Base-by-base conservation (phyloP, 2,329 filamentous ascomycete species). In the Fonsecaea pedrosoi region DNA sequence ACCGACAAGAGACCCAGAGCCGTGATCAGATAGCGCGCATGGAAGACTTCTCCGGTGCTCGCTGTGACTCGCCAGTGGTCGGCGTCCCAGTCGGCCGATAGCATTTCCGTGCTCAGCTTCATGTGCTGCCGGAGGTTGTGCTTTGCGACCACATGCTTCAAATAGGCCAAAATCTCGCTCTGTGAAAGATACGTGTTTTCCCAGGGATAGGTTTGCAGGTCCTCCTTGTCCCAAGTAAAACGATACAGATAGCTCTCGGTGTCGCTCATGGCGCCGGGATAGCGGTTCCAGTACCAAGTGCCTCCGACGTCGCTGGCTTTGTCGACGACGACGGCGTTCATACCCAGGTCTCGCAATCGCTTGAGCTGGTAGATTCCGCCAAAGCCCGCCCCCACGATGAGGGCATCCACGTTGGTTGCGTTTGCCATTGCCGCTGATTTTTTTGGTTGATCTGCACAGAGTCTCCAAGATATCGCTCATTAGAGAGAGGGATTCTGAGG, bases 1-100 rank as follows among this genome's bases (percentile, higher is more conserved):
- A 85, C 87, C 1, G 86, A 83, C 0, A 87, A 82, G 18, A 82
- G 81, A 0, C 85, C 84, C 1, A 80, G 80, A 7, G 79, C 79
- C 4, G 79, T 75, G 25, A 86, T 69, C 2, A 86, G 75, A 68
- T 79, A 85, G 9, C 75, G 78, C 9, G 58, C 77, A 73, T 6
- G 74, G 77, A 25, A 77, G 79, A 9, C 53, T 70, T 13, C 70
- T 66, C 3, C 82, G 82, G 34, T 77, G 77, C 13, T 76, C 75
- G 0, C 80, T 81, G 4, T 74, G 8, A 86, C 70, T 0, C 72
- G 77, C 84, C 85, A 86, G 0, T 74, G 58, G 0, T 68, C 66
- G 0, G 75, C 72, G 62, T 83, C 74, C 68, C 78, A 85, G 1
- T 71, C 67, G 0, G 81, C 82, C 1, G 74, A 76, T 0, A 74